Evolutionary conservation across 768 basidiomycete genomes (phyloP).

Genomic region (Suillus lakei): DNA sequence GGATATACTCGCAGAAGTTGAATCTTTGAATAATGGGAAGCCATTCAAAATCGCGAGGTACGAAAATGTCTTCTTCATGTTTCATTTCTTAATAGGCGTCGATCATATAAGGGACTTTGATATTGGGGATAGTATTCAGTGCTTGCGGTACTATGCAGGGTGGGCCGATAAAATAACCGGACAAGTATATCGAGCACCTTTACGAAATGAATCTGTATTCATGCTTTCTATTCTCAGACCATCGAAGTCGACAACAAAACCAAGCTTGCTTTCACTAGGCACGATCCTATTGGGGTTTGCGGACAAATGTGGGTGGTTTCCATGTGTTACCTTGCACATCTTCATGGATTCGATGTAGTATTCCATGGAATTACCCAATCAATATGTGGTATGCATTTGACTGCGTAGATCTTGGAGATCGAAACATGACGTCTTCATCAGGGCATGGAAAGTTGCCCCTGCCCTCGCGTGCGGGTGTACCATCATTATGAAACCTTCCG

Average conservation of each 20-base stretch:
- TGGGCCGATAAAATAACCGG: conserved; percentile 96
- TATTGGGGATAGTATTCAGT: conserved; percentile 77
- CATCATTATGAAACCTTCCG: conserved; percentile 94
- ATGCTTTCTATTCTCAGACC: conserved; percentile 46
- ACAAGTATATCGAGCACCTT: conserved; percentile 52
- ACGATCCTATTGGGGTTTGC: conserved; percentile 93
- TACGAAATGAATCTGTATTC: not conserved
- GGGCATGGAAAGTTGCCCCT: conserved; percentile 93
- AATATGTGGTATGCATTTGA: conserved; percentile 65
- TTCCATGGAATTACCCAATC: conserved; percentile 95
- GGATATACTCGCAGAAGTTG: conserved; percentile 82
- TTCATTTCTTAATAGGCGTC: not conserved
- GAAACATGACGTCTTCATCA: conserved; percentile 27
- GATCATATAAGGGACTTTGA: conserved; percentile 67
- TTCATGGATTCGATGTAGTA: conserved; percentile 45
- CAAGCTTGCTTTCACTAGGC: conserved; percentile 85
- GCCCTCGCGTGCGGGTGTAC: conserved; percentile 92
- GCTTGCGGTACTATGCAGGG: conserved; percentile 90
- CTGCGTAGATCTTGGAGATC: conserved; percentile 8
- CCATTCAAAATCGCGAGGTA: conserved; percentile 67
- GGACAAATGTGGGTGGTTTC: conserved; percentile 76
- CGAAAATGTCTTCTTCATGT: conserved; percentile 9
- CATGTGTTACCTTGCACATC: conserved; percentile 11
- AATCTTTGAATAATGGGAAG: conserved; percentile 91
- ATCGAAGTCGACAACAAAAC: conserved; percentile 80